Evolutionary conservation across 345 rosid genomes (phyloP).

Genomic region (Carallia brachiata): DNA sequence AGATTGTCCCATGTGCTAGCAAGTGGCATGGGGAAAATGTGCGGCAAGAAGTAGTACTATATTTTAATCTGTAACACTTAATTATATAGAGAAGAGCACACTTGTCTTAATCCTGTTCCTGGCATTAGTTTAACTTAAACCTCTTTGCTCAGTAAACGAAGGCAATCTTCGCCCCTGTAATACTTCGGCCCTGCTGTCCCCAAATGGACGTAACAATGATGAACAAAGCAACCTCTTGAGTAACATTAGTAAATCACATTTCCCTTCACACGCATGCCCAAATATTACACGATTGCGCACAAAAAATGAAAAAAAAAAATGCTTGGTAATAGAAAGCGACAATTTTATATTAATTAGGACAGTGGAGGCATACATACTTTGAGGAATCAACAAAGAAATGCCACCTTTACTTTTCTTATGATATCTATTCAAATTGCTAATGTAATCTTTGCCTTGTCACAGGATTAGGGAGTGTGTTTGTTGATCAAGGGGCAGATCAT

Average conservation of each 20-base stretch:
- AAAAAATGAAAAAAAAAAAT: too few species aligned
- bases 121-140: not conserved
- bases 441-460: too few species aligned
- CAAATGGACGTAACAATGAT: too few species aligned
- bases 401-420: not conserved
- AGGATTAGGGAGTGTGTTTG: constrained; percentile 29
- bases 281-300: too few species aligned
- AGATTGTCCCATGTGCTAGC: not conserved
- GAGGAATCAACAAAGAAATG: not conserved
- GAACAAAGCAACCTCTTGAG: too few species aligned
- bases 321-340: not conserved
- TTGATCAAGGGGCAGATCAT: constrained; percentile 18
- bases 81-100: not conserved
- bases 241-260: too few species aligned
- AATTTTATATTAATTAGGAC: not conserved
- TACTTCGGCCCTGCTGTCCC: too few species aligned
- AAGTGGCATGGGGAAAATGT: not conserved
- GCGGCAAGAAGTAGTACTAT: too few species aligned
- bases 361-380: not conserved
- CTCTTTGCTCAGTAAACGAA: constrained; percentile 5
- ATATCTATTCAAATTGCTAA: too few species aligned
- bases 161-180: too few species aligned
- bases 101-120: not conserved
- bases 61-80: too few species aligned
- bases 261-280: too few species aligned